Evolutionary conservation across 2,329 filamentous ascomycete genomes (phyloP).

Genomic region (Hypocrella siamensis): DNA sequence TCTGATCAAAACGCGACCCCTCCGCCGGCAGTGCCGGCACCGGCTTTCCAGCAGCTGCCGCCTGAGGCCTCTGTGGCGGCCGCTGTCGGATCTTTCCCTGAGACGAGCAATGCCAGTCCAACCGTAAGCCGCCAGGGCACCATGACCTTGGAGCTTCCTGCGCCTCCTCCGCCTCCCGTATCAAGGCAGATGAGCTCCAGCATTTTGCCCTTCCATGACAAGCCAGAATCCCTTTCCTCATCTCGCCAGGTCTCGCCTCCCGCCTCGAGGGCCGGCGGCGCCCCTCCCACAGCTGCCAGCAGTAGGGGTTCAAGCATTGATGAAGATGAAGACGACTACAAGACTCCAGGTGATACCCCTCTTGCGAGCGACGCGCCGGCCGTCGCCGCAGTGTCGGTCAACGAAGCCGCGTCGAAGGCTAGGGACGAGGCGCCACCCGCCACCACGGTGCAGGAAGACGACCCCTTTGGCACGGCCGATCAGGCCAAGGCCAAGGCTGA

Average conservation of each 20-base stretch:
- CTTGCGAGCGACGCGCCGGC: conserved; percentile 9
- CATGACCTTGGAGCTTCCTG: conserved; percentile 36
- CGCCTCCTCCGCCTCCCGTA: conserved; percentile 51
- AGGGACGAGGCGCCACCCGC: conserved; percentile 6
- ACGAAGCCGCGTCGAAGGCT: conserved; percentile 5
- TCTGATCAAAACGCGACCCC: conserved; percentile 17
- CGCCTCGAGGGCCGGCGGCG: conserved; percentile 39
- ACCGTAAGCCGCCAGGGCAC: conserved; percentile 47
- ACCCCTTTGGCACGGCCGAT: conserved; percentile 37
- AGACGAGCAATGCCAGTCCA: conserved; percentile 43
- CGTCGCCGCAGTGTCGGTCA: conserved; percentile 6
- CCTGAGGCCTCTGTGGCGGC: conserved; percentile 41
- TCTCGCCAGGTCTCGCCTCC: conserved; percentile 67
- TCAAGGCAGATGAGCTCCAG: conserved; percentile 65
- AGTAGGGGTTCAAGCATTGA: conserved; percentile 5
- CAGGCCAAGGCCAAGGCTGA: conserved; percentile 57
- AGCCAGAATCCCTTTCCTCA: conserved; percentile 55
- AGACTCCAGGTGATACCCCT: conserved; percentile 13
- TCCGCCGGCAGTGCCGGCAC: conserved; percentile 19
- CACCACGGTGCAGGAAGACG: conserved; percentile 13
- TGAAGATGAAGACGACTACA: conserved; percentile 9
- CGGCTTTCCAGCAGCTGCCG: conserved; percentile 34
- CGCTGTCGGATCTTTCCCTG: conserved; percentile 25
- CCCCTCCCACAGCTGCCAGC: conserved; percentile 7
- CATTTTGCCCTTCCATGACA: conserved; percentile 54